A percentile compares a stretch with the other conserved stretches of the same genome.
Conservation (phyloP, 768 basidiomycete species). For the Gelatoporia subvermispora region DNA sequence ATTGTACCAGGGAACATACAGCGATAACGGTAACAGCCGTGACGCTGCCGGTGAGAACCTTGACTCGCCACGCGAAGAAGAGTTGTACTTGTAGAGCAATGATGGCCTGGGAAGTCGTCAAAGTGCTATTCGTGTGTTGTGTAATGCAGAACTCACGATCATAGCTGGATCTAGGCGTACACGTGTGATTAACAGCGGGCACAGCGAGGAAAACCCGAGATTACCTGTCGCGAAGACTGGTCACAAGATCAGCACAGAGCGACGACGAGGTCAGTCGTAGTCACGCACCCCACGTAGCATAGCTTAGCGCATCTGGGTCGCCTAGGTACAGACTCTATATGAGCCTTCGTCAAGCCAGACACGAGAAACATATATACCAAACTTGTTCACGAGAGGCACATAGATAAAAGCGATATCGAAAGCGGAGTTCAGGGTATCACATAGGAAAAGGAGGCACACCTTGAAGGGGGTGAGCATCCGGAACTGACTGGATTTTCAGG, state of each 20-base stretch:
- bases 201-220: no score
- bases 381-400: slow-evolving; percentile 40
- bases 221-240: no score
- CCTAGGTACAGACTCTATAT: slow-evolving; percentile 13
- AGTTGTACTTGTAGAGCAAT: slow-evolving; percentile 40
- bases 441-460: slow-evolving; percentile 39
- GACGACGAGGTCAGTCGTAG: not conserved
- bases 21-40: slow-evolving; percentile 24
- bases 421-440: slow-evolving; percentile 43
- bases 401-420: slow-evolving; percentile 45
- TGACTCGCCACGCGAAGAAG: slow-evolving; percentile 44
- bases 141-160: slow-evolving; percentile 29
- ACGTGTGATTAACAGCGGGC: no score
- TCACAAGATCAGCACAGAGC: not conserved
- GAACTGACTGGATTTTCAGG: not conserved
- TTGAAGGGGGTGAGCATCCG: slow-evolving; percentile 9
- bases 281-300: slow-evolving; percentile 26
- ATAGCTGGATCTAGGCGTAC: slow-evolving; percentile 35
- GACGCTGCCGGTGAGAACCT: slow-evolving; percentile 27
- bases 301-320: slow-evolving; percentile 21
- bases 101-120: slow-evolving; percentile 31
- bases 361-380: slow-evolving; percentile 28
- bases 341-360: not conserved
- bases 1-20: slow-evolving; percentile 20
- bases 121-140: not conserved